These are phyloP conservation scores for Rhizopus microsporus DNA, from an alignment of 371 early-diverging fungal species.

Conservation along the genomic window DNA sequence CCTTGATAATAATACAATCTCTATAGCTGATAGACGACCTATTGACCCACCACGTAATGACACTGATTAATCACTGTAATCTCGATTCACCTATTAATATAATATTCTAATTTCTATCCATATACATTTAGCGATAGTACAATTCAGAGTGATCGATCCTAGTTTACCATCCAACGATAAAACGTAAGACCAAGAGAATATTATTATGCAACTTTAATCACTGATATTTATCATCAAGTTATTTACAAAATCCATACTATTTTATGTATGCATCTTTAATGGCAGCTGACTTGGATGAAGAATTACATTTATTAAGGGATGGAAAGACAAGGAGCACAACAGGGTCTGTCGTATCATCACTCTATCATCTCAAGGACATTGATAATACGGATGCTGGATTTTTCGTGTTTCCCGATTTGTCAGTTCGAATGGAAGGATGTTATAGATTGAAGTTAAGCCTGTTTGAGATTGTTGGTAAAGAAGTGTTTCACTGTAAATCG, in stretches of 20 bases:
- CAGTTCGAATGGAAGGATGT: constrained; percentile 87
- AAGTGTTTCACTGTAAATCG: constrained; percentile 81
- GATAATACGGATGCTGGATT: constrained; percentile 90
- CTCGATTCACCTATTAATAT: not conserved
- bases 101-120: not conserved
- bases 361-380: constrained; percentile 85
- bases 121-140: constrained; percentile 67
- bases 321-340: constrained; percentile 74
- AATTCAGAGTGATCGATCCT: constrained; percentile 68
- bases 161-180: constrained; percentile 33
- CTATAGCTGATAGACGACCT: constrained; percentile 86
- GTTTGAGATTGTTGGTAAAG: constrained; percentile 82
- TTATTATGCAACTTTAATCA: not conserved
- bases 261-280: constrained; percentile 84
- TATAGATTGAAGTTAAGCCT: constrained; percentile 89
- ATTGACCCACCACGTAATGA: constrained; percentile 86
- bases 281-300: constrained; percentile 66
- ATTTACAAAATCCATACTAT: constrained; percentile 83
- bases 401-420: constrained; percentile 96
- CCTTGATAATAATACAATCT: not conserved
- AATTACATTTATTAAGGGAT: constrained; percentile 72
- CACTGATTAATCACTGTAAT: constrained; percentile 85
- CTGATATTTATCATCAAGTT: constrained; percentile 26
- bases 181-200: constrained; percentile 27
- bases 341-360: constrained; percentile 90